A percentile compares a stretch with the other conserved stretches of the same genome.
Evolutionary conservation across 1,284 basidiomycete species (phyloP).

Genomic region (Boletellus dicymbophilus): DNA sequence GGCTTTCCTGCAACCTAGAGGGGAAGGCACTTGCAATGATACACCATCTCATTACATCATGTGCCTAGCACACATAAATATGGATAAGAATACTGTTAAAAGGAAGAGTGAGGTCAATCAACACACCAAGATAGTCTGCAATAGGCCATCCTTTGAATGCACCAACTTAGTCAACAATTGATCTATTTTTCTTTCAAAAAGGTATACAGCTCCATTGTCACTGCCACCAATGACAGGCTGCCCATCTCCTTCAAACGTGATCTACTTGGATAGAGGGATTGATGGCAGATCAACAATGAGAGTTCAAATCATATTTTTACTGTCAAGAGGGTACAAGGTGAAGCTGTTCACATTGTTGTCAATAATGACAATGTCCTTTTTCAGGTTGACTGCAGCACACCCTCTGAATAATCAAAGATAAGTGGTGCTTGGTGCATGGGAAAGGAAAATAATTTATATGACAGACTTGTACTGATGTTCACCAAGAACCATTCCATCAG

Average conservation of each 20-base stretch:
- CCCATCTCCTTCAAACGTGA: constrained; percentile 10
- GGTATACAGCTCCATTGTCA: constrained; percentile 7
- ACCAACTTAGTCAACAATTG: neutral
- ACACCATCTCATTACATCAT: neutral
- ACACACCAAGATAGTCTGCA: constrained; percentile 1
- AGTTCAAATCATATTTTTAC: neutral
- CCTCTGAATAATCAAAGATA: no score
- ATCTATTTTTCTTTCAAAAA: constrained; percentile 9
- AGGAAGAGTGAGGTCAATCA: neutral
- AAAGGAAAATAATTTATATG: no score
- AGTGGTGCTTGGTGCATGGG: no score
- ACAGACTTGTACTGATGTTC: no score
- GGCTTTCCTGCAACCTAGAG: neutral
- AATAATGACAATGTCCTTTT: no score
- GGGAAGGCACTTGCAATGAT: constrained; percentile 2
- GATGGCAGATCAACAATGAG: constrained; percentile 2
- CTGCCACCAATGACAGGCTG: constrained; percentile 10
- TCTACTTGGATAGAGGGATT: constrained; percentile 6
- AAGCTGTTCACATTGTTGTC: no score
- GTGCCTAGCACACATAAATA: no score
- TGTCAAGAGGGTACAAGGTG: no score
- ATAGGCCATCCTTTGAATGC: neutral
- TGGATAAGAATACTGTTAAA: no score
- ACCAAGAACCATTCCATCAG: no score
- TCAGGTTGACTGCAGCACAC: no score